Conservation (phyloP, 768 basidiomycete genomes). For the Hygrophorus pudorinus region DNA sequence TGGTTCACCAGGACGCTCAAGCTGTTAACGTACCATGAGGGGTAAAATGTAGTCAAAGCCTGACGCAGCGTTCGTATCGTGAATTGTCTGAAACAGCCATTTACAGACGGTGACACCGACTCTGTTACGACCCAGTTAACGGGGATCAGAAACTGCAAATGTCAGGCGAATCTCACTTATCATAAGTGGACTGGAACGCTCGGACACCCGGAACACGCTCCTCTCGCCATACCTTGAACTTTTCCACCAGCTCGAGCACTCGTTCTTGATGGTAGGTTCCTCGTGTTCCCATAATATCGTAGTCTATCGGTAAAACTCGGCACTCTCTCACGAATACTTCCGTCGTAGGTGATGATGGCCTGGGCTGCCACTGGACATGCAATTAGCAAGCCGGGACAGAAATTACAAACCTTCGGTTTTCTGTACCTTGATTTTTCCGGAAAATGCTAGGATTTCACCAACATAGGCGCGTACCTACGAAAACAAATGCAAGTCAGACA, state of each 20-base stretch:
- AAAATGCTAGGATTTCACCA: constrained; percentile 62
- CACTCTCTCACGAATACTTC: constrained; percentile 65
- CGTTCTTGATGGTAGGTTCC: constrained; percentile 51
- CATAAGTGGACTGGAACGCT: constrained; percentile 81
- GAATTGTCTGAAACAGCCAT: constrained; percentile 67
- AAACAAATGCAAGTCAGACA: constrained; percentile 4
- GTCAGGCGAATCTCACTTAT: constrained; percentile 36
- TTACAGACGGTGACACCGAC: constrained; percentile 61
- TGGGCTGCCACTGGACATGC: constrained; percentile 47
- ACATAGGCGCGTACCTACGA: constrained; percentile 63
- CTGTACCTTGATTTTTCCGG: constrained; percentile 61
- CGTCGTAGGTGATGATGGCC: constrained; percentile 47
- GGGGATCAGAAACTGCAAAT: background rate
- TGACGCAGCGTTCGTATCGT: constrained; percentile 68
- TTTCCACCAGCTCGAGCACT: constrained; percentile 48
- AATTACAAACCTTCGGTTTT: background rate
- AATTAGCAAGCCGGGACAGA: constrained; percentile 1
- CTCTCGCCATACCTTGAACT: constrained; percentile 60
- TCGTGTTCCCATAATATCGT: constrained; percentile 70
- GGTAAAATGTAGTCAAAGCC: constrained; percentile 78
- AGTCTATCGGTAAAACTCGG: constrained; percentile 38
- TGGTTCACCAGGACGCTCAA: background rate
- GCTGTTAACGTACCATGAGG: constrained; percentile 46
- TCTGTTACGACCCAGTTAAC: constrained; percentile 19
- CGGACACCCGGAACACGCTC: constrained; percentile 65